These are phyloP conservation scores for Arctium minus DNA, from an alignment of 129 eudicot species.

Conservation along the genomic window DNA sequence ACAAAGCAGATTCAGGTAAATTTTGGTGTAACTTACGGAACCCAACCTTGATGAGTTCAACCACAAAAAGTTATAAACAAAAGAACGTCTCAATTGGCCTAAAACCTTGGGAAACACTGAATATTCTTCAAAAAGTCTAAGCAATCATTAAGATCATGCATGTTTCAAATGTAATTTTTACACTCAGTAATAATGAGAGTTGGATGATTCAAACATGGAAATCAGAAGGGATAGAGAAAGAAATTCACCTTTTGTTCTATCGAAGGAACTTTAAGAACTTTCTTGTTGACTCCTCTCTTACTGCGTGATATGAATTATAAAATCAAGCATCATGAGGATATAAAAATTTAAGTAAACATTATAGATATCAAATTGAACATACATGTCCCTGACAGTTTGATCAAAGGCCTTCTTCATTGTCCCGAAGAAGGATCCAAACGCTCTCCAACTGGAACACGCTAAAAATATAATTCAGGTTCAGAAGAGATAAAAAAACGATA, in stretches of 20 bases:
- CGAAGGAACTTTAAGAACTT: constrained; percentile 98
- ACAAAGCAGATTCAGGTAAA: not conserved
- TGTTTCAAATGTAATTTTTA: not conserved
- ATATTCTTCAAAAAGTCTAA: too few relatives aligned
- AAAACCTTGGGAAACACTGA: too few relatives aligned
- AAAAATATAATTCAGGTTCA: not conserved
- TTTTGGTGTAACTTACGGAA: not conserved
- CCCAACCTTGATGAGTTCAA: not conserved
- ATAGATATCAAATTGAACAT: constrained; percentile 26
- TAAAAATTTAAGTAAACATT: not conserved
- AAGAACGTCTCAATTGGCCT: not conserved
- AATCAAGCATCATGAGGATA: constrained; percentile 5
- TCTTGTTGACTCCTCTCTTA: constrained; percentile 95
- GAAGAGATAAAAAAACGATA: not conserved
- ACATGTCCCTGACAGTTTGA: constrained; percentile 94
- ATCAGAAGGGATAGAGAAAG: not conserved
- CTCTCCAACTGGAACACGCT: constrained; percentile 16
- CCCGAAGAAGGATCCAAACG: constrained; percentile 31
- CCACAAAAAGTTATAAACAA: not conserved
- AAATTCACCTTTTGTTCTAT: constrained; percentile 80
- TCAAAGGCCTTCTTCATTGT: constrained; percentile 93
- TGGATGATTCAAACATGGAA: not conserved
- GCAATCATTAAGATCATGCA: too few relatives aligned
- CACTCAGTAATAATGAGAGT: not conserved
- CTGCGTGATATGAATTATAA: constrained; percentile 35